These are phyloP conservation scores for Castanea sativa DNA, from an alignment of 306 rosid species.

Conservation along the genomic window DNA sequence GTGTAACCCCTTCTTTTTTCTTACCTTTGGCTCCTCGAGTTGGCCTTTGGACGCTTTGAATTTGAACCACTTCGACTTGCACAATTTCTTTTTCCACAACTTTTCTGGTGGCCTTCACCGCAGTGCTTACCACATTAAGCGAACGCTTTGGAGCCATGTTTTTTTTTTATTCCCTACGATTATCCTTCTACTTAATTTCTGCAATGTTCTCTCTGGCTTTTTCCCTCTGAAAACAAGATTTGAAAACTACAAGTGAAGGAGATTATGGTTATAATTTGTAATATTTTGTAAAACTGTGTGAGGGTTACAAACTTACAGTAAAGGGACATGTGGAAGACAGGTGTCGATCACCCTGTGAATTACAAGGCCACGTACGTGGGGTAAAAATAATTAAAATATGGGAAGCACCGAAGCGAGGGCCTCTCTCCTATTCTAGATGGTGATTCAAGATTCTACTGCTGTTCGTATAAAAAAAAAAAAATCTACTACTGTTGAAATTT, in stretches of 20 bases:
- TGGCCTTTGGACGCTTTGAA: constrained; percentile 18
- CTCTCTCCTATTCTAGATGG: neutral
- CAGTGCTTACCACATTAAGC: constrained; percentile 4
- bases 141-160: constrained; percentile 53
- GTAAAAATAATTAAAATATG: neutral
- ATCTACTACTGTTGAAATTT: too few species aligned
- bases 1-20: neutral
- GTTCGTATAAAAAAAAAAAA: neutral
- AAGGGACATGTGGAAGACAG: too few species aligned
- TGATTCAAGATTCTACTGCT: neutral
- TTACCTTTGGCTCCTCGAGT: constrained; percentile 11
- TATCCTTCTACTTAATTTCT: neutral
- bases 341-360: too few species aligned
- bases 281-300: neutral
- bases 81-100: constrained; percentile 24
- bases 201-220: neutral
- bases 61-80: constrained; percentile 28
- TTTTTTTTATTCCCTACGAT: neutral
- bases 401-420: neutral
- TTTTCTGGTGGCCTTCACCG: constrained; percentile 37
- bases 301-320: too few species aligned
- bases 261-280: neutral
- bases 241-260: neutral
- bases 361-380: too few species aligned
- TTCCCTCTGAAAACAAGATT: neutral